phyloP scores from a whole-genome alignment of 2,329 filamentous ascomycete genomes.

The Ceratocystis destructans region DNA sequence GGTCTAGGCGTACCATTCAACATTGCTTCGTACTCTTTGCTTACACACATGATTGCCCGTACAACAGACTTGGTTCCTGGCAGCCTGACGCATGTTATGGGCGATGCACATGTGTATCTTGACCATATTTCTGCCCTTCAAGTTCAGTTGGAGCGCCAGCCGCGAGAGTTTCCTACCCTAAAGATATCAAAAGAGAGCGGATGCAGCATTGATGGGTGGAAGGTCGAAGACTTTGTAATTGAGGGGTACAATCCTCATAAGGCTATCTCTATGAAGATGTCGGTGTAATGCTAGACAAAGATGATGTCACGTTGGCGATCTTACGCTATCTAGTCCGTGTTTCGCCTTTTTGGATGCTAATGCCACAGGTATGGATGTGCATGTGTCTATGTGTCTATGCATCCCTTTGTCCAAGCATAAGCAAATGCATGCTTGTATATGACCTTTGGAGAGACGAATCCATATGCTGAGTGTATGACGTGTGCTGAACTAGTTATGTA shows the following conservation, averaged over 20 bases:
- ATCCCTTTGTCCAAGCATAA: background rate
- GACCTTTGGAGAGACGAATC: background rate
- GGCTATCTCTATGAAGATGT: conserved; percentile 97
- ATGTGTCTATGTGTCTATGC: background rate
- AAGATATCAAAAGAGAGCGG: conserved; percentile 54
- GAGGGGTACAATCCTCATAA: conserved; percentile 84
- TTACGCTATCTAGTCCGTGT: background rate
- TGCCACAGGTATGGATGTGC: background rate
- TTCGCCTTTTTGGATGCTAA: background rate
- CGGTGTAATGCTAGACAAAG: conserved; percentile 41
- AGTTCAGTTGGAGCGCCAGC: conserved; percentile 66
- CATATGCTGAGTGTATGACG: background rate
- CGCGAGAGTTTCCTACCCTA: conserved; percentile 65
- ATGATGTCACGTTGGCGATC: background rate
- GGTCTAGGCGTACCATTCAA: conserved; percentile 96
- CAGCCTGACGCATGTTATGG: conserved; percentile 87
- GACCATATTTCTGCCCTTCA: conserved; percentile 84
- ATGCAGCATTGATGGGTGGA: conserved; percentile 81
- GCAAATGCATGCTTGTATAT: background rate
- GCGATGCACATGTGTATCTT: conserved; percentile 90
- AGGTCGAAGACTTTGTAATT: conserved; percentile 72
- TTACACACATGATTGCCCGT: conserved; percentile 91
- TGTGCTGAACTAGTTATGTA: background rate
- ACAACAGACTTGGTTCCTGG: conserved; percentile 74
- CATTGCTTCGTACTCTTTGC: conserved; percentile 82